A percentile compares a stretch with the other conserved stretches of the same genome.
phyloP scores from a whole-genome alignment of 2,329 filamentous ascomycete genomes.

The Epicoccum nigrum region DNA sequence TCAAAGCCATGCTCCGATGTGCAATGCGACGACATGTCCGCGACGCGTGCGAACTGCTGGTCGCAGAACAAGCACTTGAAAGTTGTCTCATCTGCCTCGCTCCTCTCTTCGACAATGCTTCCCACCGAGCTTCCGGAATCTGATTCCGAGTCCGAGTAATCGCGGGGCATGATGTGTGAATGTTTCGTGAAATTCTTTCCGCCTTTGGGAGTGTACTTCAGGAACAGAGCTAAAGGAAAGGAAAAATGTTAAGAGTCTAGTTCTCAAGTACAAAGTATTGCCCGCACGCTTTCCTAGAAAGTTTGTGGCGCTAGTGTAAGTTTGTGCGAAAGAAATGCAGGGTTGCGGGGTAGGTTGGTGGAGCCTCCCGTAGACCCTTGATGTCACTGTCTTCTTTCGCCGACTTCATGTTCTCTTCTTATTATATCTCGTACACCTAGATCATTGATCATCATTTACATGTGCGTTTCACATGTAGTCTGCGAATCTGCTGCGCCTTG shows the following conservation, averaged over 20 bases:
- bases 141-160: conserved; percentile 38
- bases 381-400: neutral
- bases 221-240: neutral
- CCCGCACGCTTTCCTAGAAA: conserved; percentile 19
- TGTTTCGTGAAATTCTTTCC: neutral
- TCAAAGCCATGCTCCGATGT: conserved; percentile 37
- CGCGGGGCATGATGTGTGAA: conserved; percentile 34
- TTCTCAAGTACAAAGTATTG: conserved; percentile 11
- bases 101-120: conserved; percentile 43
- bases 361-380: conserved; percentile 13
- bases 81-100: conserved; percentile 43
- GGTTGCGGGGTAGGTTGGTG: conserved; percentile 31
- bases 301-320: conserved; percentile 33
- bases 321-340: conserved; percentile 35
- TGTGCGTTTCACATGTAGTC: too few species aligned
- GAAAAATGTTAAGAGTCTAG: conserved; percentile 5
- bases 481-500: too few species aligned
- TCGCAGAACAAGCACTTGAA: conserved; percentile 47
- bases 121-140: conserved; percentile 42
- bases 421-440: too few species aligned
- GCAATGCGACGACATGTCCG: conserved; percentile 39
- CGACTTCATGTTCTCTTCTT: neutral
- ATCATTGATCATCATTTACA: too few species aligned
- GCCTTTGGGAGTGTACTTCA: neutral
- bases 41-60: conserved; percentile 36